These are phyloP conservation scores for Xylariaceae sp. DNA, from an alignment of 2,329 filamentous ascomycete genomes.

Conservation along the genomic window DNA sequence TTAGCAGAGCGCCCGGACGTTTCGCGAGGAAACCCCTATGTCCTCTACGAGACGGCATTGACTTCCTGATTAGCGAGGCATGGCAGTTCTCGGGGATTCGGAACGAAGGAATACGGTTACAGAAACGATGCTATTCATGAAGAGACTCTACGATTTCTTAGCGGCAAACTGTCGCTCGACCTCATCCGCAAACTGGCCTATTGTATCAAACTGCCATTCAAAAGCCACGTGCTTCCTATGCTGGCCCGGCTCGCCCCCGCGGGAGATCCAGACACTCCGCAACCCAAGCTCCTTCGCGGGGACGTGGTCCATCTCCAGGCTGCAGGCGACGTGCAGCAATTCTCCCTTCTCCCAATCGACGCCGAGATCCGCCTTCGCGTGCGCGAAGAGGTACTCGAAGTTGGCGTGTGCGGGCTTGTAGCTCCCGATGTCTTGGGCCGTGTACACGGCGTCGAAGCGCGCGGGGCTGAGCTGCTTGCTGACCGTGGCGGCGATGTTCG, in stretches of 20 bases:
- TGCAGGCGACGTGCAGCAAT: constrained; percentile 66
- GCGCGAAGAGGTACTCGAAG: constrained; percentile 60
- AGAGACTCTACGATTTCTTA: constrained; percentile 17
- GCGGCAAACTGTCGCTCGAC: constrained; percentile 38
- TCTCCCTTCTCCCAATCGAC: constrained; percentile 45
- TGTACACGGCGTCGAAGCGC: constrained; percentile 59
- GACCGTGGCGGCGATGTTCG: constrained; percentile 30
- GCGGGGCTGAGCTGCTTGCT: constrained; percentile 44
- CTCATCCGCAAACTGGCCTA: constrained; percentile 40
- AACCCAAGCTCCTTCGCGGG: constrained; percentile 59
- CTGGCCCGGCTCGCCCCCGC: constrained; percentile 37
- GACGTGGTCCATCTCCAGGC: constrained; percentile 62
- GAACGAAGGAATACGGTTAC: not conserved
- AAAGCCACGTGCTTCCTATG: constrained; percentile 33
- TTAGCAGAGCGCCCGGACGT: not conserved
- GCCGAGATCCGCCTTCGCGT: constrained; percentile 50
- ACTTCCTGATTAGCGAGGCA: not conserved
- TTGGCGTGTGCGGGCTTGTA: constrained; percentile 66
- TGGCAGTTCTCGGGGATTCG: not conserved
- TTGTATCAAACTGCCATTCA: constrained; percentile 38
- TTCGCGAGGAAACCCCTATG: not conserved
- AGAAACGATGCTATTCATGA: not conserved
- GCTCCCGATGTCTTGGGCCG: constrained; percentile 64
- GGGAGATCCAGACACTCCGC: constrained; percentile 61
- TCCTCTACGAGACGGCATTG: too few relatives aligned